These are phyloP conservation scores for Stevia rebaudiana DNA, from an alignment of 140 eudicot genomes.

Conservation along the genomic window DNA sequence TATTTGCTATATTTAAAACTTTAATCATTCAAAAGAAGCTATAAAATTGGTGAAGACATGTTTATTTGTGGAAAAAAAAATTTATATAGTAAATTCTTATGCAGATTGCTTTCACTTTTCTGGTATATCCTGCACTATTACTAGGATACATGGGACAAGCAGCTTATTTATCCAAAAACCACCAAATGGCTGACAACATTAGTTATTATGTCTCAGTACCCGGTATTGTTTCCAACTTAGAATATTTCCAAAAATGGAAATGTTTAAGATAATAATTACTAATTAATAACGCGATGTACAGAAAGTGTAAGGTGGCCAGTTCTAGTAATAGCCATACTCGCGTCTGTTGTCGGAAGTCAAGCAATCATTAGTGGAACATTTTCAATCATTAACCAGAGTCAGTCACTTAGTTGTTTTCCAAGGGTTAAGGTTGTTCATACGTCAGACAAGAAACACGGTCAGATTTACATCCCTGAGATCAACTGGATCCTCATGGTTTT, in stretches of 20 bases:
- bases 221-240: slow-evolving; percentile 42
- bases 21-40: too few relatives aligned
- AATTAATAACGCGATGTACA: too few relatives aligned
- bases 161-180: slow-evolving; percentile 89
- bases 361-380: slow-evolving; percentile 88
- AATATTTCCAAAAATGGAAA: not conserved
- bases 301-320: slow-evolving; percentile 90
- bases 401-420: slow-evolving; percentile 90
- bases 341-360: slow-evolving; percentile 95
- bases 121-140: slow-evolving; percentile 83
- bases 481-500: slow-evolving; percentile 89
- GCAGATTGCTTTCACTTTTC: slow-evolving; percentile 87
- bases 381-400: slow-evolving; percentile 87
- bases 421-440: slow-evolving; percentile 85
- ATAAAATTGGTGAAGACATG: too few relatives aligned
- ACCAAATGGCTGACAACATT: slow-evolving; percentile 65
- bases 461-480: slow-evolving; percentile 92
- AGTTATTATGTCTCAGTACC: slow-evolving; percentile 97
- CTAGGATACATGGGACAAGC: slow-evolving; percentile 99
- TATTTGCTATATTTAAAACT: too few relatives aligned
- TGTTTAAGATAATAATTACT: slow-evolving; percentile 3
- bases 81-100: too few relatives aligned
- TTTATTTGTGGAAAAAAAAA: too few relatives aligned
- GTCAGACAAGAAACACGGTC: slow-evolving; percentile 81
- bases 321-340: slow-evolving; percentile 82